phyloP scores from a whole-genome alignment of 805 yeast species.

The Ogataea ramenticola region DNA sequence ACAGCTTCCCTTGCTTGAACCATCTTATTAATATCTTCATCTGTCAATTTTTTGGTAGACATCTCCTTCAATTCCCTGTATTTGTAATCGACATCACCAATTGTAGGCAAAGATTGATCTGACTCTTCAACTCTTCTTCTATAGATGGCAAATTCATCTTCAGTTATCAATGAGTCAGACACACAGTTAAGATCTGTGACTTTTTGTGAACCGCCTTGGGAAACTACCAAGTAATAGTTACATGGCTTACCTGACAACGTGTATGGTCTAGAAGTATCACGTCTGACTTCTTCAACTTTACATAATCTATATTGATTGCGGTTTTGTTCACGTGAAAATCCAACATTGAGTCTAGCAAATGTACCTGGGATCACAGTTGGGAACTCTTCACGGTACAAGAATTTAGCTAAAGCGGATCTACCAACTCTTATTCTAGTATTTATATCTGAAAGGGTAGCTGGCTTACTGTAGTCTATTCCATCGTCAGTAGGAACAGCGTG shows the following conservation, averaged over 20 bases:
- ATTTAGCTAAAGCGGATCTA: conserved; percentile 66
- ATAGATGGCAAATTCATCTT: conserved; percentile 71
- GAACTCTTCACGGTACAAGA: conserved; percentile 78
- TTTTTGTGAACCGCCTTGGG: conserved; percentile 75
- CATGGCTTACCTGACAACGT: conserved; percentile 34
- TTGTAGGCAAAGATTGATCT: conserved; percentile 50
- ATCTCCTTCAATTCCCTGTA: conserved; percentile 54
- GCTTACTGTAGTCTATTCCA: conserved; percentile 18
- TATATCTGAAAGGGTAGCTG: conserved; percentile 54
- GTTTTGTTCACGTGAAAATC: conserved; percentile 55
- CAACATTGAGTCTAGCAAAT: conserved; percentile 78
- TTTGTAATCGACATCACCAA: conserved; percentile 59
- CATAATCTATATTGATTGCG: conserved; percentile 76
- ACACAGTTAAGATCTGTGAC: conserved; percentile 72
- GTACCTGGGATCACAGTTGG: conserved; percentile 63
- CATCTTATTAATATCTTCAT: conserved; percentile 70
- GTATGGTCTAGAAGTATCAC: conserved; percentile 36
- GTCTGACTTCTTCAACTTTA: conserved; percentile 54
- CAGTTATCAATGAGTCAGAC: conserved; percentile 68
- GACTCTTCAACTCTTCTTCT: conserved; percentile 51
- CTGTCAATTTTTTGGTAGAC: conserved; percentile 59
- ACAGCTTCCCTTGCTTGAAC: conserved; percentile 64
- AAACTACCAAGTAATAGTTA: conserved; percentile 54
- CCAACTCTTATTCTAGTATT: conserved; percentile 66
- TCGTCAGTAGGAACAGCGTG: background rate